A percentile compares a stretch with the other conserved stretches of the same genome.
These are phyloP conservation scores for Pythium apleroticum DNA, from an alignment of 352 stramenopile genomes.

Conservation along the genomic window DNA sequence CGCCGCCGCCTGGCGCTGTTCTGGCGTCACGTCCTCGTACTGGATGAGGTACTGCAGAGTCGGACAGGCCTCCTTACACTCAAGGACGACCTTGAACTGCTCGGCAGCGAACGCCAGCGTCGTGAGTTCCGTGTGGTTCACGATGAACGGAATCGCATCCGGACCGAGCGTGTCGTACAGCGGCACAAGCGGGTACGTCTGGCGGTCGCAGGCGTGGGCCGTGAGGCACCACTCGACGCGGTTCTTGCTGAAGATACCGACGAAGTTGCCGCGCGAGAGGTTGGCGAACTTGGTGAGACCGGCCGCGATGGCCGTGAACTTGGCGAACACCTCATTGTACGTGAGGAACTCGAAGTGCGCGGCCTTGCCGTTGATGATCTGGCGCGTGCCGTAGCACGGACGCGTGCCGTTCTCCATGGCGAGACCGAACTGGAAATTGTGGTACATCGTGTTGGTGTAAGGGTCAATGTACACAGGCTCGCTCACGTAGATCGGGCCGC, in stretches of 20 bases:
- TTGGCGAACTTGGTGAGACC: constrained; percentile 35
- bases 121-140: constrained; percentile 69
- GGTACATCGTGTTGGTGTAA: constrained; percentile 44
- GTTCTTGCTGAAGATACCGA: constrained; percentile 75
- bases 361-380: constrained; percentile 35
- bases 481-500: constrained; percentile 44
- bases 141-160: constrained; percentile 66
- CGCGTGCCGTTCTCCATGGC: constrained; percentile 29
- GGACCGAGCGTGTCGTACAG: constrained; percentile 81
- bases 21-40: constrained; percentile 47
- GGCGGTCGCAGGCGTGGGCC: constrained; percentile 57
- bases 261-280: constrained; percentile 45
- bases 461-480: constrained; percentile 31
- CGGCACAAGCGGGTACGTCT: constrained; percentile 65
- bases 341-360: constrained; percentile 59
- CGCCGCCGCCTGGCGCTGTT: constrained; percentile 27
- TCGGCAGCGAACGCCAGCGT: constrained; percentile 57
- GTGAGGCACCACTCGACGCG: constrained; percentile 65
- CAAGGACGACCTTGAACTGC: constrained; percentile 60
- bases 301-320: constrained; percentile 41
- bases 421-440: constrained; percentile 41
- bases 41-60: constrained; percentile 54
- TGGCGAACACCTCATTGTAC: constrained; percentile 45
- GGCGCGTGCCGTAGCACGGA: constrained; percentile 42
- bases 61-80: constrained; percentile 50